Evolutionary conservation across 2,329 filamentous ascomycete genomes (phyloP).

Genomic region (Trichocomaceae sp.): DNA sequence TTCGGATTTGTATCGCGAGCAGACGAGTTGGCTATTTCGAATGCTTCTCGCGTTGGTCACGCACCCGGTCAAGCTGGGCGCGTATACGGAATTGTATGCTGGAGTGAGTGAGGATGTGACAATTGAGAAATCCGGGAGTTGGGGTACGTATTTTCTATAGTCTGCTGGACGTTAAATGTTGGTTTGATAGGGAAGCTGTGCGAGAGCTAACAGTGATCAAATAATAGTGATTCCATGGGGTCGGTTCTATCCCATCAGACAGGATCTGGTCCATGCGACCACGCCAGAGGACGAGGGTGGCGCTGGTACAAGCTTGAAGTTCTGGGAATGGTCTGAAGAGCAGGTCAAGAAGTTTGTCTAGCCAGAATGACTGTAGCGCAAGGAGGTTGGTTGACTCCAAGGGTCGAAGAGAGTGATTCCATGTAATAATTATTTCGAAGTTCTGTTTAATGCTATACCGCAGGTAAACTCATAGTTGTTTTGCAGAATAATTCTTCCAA

Average conservation of each 20-base stretch:
- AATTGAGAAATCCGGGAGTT: constrained; percentile 26
- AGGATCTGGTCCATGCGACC: constrained; percentile 18
- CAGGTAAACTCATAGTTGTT: no score
- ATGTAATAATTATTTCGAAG: no score
- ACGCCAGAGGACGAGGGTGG: constrained; percentile 22
- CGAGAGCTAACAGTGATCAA: no score
- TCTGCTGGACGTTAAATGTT: no score
- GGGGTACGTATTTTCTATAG: no score
- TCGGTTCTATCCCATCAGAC: constrained; percentile 9
- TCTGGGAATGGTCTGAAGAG: constrained; percentile 39
- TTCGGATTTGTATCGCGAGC: not conserved
- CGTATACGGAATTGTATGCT: constrained; percentile 46
- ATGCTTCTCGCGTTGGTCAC: not conserved
- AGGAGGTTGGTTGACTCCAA: no score
- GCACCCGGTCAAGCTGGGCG: constrained; percentile 33
- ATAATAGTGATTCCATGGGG: constrained; percentile 18
- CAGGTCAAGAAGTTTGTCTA: constrained; percentile 15
- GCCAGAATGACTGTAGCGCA: no score
- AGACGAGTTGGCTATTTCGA: not conserved
- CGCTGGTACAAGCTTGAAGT: constrained; percentile 25
- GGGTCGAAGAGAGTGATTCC: no score
- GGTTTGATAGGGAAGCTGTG: no score
- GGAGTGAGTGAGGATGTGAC: constrained; percentile 42
- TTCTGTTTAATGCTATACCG: no score
- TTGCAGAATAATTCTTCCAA: no score